Conservation (phyloP, 306 rosid species). For the Crataegus laevigata region DNA sequence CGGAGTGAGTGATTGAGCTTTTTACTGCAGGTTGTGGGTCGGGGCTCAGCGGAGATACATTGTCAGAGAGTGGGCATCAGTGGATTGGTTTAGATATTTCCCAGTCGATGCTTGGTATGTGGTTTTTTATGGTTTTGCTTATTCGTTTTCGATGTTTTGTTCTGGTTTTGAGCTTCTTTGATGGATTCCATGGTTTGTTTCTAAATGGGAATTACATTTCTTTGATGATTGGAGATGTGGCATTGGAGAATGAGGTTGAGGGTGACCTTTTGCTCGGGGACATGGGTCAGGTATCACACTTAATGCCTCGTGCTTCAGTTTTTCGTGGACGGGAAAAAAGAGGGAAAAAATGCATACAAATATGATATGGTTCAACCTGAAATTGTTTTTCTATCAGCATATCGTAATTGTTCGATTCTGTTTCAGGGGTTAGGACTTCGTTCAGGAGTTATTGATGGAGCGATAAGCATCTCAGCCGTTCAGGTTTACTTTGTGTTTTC, state of each 20-base stretch:
- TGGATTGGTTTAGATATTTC: slow-evolving; percentile 97
- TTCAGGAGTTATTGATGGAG: slow-evolving; percentile 84
- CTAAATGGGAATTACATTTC: background rate
- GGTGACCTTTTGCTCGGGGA: slow-evolving; percentile 89
- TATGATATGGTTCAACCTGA: background rate
- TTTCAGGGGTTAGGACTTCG: slow-evolving; percentile 93
- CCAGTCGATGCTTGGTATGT: slow-evolving; percentile 85
- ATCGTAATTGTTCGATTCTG: background rate
- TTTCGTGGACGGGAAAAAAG: background rate
- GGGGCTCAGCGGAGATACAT: slow-evolving; percentile 88
- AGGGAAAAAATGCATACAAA: background rate
- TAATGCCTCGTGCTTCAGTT: background rate
- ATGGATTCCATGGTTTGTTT: background rate
- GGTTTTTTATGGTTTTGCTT: background rate
- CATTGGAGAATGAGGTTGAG: slow-evolving; percentile 76
- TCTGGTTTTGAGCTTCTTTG: background rate
- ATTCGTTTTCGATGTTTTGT: background rate
- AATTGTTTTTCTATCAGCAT: background rate
- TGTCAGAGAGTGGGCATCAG: slow-evolving; percentile 68
- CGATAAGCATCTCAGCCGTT: slow-evolving; percentile 88
- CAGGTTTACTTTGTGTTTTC: slow-evolving; percentile 47
- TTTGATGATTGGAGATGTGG: slow-evolving; percentile 42
- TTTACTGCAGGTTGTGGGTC: slow-evolving; percentile 78
- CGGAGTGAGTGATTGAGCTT: background rate
- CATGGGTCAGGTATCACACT: slow-evolving; percentile 80